Evolutionary conservation across 2,329 filamentous ascomycete genomes (phyloP).

Genomic region (Hymenoscyphus scutula): DNA sequence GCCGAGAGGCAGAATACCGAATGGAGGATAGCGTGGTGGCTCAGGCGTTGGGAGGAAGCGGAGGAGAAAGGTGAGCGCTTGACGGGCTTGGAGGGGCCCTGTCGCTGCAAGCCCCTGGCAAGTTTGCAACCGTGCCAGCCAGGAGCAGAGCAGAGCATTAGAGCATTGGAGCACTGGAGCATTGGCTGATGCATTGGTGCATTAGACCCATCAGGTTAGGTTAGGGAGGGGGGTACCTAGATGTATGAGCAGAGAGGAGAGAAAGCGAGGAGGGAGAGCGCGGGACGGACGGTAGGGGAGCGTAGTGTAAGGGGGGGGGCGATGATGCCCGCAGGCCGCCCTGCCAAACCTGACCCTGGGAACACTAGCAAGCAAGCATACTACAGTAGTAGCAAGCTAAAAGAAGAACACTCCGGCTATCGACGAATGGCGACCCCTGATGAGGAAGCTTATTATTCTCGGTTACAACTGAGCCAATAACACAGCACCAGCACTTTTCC

Average conservation of each 20-base stretch:
- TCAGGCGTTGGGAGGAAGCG: constrained; percentile 10
- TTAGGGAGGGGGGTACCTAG: too few relatives aligned
- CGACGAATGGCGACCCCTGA: background rate
- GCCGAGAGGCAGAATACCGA: constrained; percentile 28
- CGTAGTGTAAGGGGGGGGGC: background rate
- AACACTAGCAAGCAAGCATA: background rate
- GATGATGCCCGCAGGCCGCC: background rate
- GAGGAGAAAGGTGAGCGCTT: constrained; percentile 2
- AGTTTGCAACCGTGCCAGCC: constrained; percentile 1
- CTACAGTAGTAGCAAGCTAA: background rate
- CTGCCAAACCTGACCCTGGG: background rate
- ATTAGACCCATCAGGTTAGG: background rate
- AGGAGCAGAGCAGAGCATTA: background rate
- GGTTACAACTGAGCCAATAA: background rate
- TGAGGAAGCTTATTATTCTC: background rate
- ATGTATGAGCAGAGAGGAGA: background rate
- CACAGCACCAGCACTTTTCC: too few relatives aligned
- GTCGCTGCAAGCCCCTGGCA: background rate
- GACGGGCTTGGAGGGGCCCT: background rate
- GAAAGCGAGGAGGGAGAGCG: background rate
- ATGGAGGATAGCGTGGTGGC: constrained; percentile 20
- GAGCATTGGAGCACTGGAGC: constrained; percentile 5
- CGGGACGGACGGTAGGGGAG: constrained; percentile 6
- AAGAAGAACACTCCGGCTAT: background rate
- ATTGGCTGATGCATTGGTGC: constrained; percentile 5